phyloP scores from a whole-genome alignment of 768 basidiomycete species.

The Mycena galopus region DNA sequence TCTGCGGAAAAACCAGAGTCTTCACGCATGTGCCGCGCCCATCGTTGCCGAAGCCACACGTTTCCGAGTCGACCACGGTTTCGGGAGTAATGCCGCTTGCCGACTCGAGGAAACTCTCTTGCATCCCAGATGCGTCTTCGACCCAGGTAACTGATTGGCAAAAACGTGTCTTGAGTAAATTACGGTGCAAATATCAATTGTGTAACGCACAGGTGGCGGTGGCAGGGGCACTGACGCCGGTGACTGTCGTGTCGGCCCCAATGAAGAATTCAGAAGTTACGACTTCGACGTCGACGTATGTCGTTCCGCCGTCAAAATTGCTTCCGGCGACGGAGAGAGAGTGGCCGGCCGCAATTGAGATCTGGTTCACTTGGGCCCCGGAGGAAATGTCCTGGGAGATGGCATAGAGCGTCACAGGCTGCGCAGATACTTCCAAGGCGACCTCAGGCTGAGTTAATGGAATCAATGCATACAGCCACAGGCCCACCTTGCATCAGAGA shows the following conservation, averaged over 20 bases:
- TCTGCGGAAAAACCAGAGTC: neutral
- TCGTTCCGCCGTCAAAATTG: neutral
- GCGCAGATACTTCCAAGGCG: neutral
- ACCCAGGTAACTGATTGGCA: neutral
- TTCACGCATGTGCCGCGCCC: neutral
- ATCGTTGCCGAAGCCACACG: neutral
- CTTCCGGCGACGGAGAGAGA: neutral
- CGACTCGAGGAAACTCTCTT: neutral
- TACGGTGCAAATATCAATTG: neutral
- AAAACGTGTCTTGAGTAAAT: neutral
- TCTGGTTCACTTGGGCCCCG: neutral
- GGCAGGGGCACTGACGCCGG: neutral
- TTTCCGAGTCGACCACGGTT: neutral
- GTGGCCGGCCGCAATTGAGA: neutral
- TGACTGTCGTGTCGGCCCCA: neutral
- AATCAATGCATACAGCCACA: neutral
- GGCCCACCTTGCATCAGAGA: neutral
- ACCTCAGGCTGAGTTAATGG: neutral
- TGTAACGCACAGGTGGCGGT: neutral
- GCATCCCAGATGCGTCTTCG: neutral
- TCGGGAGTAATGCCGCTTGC: neutral
- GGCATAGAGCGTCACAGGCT: neutral
- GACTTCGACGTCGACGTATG: neutral
- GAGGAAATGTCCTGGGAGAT: neutral
- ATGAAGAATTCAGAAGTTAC: neutral